Conservation (phyloP, 345 rosid species). For the Ailanthus altissimus region DNA sequence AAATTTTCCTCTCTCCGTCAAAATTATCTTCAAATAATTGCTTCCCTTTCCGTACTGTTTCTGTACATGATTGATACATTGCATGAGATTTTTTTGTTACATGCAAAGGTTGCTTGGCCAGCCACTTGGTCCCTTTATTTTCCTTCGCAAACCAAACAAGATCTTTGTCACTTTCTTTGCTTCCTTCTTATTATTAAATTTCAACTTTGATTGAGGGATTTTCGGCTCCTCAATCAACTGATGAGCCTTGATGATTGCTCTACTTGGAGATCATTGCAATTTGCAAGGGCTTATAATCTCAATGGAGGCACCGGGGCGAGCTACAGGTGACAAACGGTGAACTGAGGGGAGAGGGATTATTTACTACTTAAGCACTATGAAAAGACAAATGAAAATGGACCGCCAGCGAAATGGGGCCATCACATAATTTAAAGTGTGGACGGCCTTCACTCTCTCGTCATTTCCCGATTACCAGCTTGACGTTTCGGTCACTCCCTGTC, state of each 20-base stretch:
- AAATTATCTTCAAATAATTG: not conserved
- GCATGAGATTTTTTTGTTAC: not conserved
- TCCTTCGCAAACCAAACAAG: not conserved
- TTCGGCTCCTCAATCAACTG: not conserved
- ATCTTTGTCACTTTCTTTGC: not conserved
- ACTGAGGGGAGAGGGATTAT: not conserved
- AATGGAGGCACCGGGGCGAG: not conserved
- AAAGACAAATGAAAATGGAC: constrained; percentile 2
- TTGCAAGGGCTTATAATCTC: not conserved
- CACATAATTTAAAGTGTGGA: not conserved
- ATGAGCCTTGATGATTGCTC: not conserved
- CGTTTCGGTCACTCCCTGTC: not conserved
- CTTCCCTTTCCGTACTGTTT: not conserved
- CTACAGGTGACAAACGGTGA: not conserved
- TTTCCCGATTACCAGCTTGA: not conserved
- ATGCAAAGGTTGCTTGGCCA: not conserved
- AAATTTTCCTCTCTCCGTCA: not conserved
- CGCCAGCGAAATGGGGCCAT: not conserved
- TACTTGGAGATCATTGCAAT: not conserved
- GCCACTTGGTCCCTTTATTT: not conserved
- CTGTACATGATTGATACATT: not conserved
- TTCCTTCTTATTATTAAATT: not conserved
- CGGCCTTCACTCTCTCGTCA: not conserved
- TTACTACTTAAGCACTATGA: not conserved
- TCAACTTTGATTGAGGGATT: not conserved